Conservation (phyloP, 1,284 basidiomycete genomes). For the Pseudozyma hubeiensis region DNA sequence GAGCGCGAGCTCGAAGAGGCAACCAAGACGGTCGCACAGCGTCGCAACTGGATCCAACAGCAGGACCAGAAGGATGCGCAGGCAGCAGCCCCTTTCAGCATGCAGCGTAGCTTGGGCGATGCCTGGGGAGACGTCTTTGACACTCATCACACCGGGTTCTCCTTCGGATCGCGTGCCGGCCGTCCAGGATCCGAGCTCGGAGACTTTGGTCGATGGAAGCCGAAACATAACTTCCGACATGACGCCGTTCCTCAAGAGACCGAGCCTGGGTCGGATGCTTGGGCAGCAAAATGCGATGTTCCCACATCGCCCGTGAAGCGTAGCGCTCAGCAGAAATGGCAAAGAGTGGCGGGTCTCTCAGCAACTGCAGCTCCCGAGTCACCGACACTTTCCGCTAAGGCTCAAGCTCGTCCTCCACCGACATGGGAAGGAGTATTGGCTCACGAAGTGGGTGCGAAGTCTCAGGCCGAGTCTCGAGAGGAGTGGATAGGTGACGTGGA, state of each 20-base stretch:
- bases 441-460: neutral
- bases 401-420: neutral
- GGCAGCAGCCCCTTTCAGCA: slow-evolving; percentile 1
- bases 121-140: slow-evolving; percentile 23
- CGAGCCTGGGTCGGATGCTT: neutral
- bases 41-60: slow-evolving; percentile 29
- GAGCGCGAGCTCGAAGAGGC: slow-evolving; percentile 47
- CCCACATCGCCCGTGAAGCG: neutral
- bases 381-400: neutral
- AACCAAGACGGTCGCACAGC: slow-evolving; percentile 24
- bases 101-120: slow-evolving; percentile 10
- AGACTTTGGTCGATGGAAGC: slow-evolving; percentile 10
- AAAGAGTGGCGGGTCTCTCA: slow-evolving; percentile 24
- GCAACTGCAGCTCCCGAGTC: neutral
- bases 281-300: slow-evolving; percentile 10
- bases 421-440: neutral
- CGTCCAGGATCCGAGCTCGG: slow-evolving; percentile 18
- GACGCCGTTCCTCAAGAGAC: slow-evolving; percentile 16
- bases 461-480: slow-evolving; percentile 14
- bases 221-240: slow-evolving; percentile 7
- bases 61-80: slow-evolving; percentile 28
- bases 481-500: slow-evolving; percentile 48
- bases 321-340: slow-evolving; percentile 35
- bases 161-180: slow-evolving; percentile 26
- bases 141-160: slow-evolving; percentile 18